phyloP scores from a whole-genome alignment of 768 basidiomycete species.

The Mycena galopus region DNA sequence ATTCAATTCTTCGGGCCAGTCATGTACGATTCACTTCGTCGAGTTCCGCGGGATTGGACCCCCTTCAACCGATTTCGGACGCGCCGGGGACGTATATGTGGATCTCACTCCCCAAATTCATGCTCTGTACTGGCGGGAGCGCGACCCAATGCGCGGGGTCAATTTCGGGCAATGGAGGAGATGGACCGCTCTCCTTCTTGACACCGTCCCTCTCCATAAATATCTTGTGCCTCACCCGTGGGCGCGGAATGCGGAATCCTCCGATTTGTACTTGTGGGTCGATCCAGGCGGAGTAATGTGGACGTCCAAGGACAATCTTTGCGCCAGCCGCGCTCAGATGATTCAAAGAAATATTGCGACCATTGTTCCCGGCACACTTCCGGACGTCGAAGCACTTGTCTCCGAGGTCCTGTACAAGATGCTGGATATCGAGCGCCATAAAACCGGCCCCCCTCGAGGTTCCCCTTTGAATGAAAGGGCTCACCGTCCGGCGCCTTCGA shows the following conservation, averaged over 20 bases:
- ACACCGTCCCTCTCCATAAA: constrained; percentile 19
- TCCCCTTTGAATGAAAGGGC: neutral
- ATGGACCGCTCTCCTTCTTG: constrained; percentile 22
- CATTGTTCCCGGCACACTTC: neutral
- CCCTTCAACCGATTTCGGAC: constrained; percentile 41
- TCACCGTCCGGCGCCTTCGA: neutral
- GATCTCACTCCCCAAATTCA: constrained; percentile 31
- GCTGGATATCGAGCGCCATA: constrained; percentile 10
- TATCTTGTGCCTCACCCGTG: constrained; percentile 30
- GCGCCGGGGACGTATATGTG: constrained; percentile 43
- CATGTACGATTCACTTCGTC: constrained; percentile 38
- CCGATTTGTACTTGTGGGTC: constrained; percentile 29
- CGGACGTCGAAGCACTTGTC: constrained; percentile 22
- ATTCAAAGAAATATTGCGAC: constrained; percentile 19
- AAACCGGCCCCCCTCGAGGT: neutral
- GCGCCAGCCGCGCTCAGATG: constrained; percentile 26
- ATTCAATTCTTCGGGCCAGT: neutral
- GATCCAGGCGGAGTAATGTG: constrained; percentile 28
- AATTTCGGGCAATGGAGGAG: constrained; percentile 18
- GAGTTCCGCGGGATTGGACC: constrained; percentile 43
- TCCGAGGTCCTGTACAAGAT: constrained; percentile 27
- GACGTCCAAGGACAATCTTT: constrained; percentile 21
- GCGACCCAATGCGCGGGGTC: neutral
- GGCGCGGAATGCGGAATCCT: constrained; percentile 21
- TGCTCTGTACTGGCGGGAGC: constrained; percentile 31